Evolutionary conservation across 441 rosid genomes (phyloP).

Genomic region (Lagerstroemia fauriei): DNA sequence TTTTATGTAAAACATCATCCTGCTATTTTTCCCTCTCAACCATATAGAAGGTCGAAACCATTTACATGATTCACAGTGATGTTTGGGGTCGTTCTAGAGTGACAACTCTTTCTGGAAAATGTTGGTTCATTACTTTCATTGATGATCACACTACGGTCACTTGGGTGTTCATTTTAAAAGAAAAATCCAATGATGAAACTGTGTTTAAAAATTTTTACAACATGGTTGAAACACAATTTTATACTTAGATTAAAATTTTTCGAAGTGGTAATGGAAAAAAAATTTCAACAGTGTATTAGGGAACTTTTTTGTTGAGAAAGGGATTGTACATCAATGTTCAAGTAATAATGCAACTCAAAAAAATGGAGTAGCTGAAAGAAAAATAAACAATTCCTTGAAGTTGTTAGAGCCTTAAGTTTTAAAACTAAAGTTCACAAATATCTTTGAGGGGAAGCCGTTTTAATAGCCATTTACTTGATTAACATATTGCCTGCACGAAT

Average conservation of each 20-base stretch:
- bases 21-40: background rate
- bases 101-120: background rate
- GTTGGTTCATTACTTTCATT: constrained; percentile 15
- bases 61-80: constrained; percentile 21
- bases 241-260: background rate
- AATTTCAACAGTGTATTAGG: constrained; percentile 1
- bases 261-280: constrained; percentile 8
- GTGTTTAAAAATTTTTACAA: background rate
- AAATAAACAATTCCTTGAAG: constrained; percentile 6
- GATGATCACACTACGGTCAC: constrained; percentile 9
- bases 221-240: constrained; percentile 21
- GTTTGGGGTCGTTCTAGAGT: constrained; percentile 11
- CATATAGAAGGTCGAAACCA: background rate
- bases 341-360: constrained; percentile 12
- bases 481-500: no score
- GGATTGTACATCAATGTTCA: constrained; percentile 19
- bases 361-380: background rate
- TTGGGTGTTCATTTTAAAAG: constrained; percentile 3
- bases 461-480: no score
- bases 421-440: no score
- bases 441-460: no score
- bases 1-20: background rate
- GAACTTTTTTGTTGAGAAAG: background rate
- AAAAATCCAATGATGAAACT: constrained; percentile 15
- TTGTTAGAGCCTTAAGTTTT: background rate